Conservation (phyloP, 2,329 filamentous ascomycete species). For the Alternaria consortialis region DNA sequence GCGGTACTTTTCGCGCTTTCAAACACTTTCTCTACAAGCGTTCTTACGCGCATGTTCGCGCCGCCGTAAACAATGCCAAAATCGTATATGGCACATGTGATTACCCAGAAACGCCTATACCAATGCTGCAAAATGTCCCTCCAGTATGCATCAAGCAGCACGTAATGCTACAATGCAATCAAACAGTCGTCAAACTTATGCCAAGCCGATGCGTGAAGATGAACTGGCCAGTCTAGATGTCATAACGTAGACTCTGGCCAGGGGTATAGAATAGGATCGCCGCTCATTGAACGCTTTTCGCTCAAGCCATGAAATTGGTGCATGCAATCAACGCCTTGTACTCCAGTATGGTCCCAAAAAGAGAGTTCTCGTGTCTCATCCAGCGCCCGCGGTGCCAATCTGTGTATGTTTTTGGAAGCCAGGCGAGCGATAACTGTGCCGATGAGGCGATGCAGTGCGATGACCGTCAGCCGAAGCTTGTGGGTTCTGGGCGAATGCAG, state of each 20-base stretch:
- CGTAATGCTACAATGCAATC: constrained; percentile 13
- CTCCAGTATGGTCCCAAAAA: constrained; percentile 32
- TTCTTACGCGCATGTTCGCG: background rate
- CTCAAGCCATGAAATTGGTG: constrained; percentile 25
- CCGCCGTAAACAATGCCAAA: constrained; percentile 14
- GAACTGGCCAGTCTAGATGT: constrained; percentile 18
- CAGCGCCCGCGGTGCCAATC: constrained; percentile 50
- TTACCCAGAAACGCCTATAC: constrained; percentile 23
- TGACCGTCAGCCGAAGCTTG: constrained; percentile 47
- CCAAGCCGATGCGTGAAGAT: constrained; percentile 20
- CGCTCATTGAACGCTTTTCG: constrained; percentile 22
- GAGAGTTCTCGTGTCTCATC: constrained; percentile 26
- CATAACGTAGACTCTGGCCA: constrained; percentile 20
- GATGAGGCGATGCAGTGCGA: constrained; percentile 49
- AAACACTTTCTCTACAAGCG: background rate
- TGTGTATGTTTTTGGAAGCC: constrained; percentile 48
- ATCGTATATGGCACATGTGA: constrained; percentile 23
- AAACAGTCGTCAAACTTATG: constrained; percentile 38
- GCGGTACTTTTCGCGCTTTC: background rate
- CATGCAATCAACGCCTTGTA: constrained; percentile 30
- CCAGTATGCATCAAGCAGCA: constrained; percentile 3
- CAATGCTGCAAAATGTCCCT: constrained; percentile 16
- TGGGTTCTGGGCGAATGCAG: constrained; percentile 45
- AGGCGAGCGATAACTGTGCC: constrained; percentile 51
- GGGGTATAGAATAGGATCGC: constrained; percentile 23